Conservation (phyloP, 257 asterid species). For the Scutellaria baicalensis region DNA sequence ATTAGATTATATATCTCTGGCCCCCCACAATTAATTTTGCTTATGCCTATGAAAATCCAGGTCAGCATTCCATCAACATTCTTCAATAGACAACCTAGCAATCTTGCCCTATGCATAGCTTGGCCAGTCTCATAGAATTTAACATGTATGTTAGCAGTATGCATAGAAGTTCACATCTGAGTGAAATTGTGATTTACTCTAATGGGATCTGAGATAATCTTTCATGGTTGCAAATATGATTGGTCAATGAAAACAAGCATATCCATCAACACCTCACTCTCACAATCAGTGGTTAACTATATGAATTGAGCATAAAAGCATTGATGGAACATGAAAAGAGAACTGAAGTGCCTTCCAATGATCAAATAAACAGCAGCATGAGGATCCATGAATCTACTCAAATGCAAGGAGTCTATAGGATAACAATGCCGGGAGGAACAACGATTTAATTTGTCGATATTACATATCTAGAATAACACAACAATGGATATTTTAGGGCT, state of each 20-base stretch:
- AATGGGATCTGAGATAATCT: neutral
- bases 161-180: too few species aligned
- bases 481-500: neutral
- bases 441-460: neutral
- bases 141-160: too few species aligned
- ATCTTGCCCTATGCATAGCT: too few species aligned
- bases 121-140: too few species aligned
- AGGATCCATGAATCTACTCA: constrained; percentile 4
- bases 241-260: neutral
- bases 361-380: neutral
- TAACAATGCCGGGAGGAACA: neutral
- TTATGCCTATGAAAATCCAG: neutral
- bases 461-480: constrained; percentile 4
- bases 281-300: neutral
- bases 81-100: neutral
- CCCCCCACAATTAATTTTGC: neutral
- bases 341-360: neutral
- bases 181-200: neutral
- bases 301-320: neutral
- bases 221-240: neutral
- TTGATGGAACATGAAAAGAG: neutral
- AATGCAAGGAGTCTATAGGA: neutral
- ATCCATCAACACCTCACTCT: neutral
- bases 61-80: neutral
- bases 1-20: neutral